Evolutionary conservation across 306 rosid genomes (phyloP).

Genomic region (Hippophae gyantsensis): DNA sequence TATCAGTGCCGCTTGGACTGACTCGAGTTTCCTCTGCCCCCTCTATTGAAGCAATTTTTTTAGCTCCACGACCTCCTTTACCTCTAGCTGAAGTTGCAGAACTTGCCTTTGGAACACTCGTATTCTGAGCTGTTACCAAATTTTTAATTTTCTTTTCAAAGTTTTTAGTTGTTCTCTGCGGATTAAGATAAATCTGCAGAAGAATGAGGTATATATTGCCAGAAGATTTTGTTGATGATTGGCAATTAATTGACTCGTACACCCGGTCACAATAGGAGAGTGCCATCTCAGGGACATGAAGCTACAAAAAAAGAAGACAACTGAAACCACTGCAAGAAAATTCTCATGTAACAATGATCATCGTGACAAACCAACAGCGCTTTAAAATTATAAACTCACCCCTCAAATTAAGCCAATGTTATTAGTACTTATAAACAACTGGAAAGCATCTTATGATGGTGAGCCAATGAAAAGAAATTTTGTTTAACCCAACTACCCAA

Average conservation of each 20-base stretch:
- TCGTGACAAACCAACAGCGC: conserved; percentile 12
- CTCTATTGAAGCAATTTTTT: conserved; percentile 89
- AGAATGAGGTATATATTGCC: conserved; percentile 85
- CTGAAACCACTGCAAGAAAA: conserved; percentile 16
- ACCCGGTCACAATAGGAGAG: conserved; percentile 87
- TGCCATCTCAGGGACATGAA: conserved; percentile 79
- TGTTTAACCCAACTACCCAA: no score
- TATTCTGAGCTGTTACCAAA: conserved; percentile 48
- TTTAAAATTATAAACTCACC: neutral
- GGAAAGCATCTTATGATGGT: no score
- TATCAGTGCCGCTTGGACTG: conserved; percentile 63
- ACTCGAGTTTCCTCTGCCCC: conserved; percentile 76
- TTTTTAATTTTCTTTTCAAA: conserved; percentile 74
- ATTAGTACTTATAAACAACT: no score
- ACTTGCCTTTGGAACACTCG: conserved; percentile 41
- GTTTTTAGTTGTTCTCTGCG: conserved; percentile 59
- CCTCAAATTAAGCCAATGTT: no score
- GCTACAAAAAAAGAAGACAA: conserved; percentile 42
- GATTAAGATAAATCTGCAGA: conserved; percentile 87
- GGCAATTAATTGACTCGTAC: conserved; percentile 46
- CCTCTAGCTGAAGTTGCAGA: conserved; percentile 36
- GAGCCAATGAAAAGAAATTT: no score
- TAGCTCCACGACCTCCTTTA: conserved; percentile 57
- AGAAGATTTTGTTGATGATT: conserved; percentile 51
- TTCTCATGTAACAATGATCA: conserved; percentile 9